Conservation (phyloP, 768 basidiomycete genomes). For the Trametopsis cervina region DNA sequence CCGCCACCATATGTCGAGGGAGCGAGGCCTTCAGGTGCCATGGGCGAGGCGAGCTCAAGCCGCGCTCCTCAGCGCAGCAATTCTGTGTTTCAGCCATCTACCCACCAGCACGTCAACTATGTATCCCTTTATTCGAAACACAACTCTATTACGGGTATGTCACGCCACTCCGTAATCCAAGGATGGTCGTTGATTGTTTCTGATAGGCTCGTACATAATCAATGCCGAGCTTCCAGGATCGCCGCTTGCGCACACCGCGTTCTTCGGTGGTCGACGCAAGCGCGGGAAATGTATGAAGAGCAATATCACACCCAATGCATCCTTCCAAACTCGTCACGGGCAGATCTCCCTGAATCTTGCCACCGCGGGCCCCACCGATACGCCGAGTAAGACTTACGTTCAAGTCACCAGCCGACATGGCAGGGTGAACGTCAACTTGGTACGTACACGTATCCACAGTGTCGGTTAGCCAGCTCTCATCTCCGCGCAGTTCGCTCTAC, state of each 20-base stretch:
- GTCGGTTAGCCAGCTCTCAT: not conserved
- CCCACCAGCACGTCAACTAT: slow-evolving; percentile 20
- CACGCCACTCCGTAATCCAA: too few species aligned
- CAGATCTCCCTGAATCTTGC: slow-evolving; percentile 19
- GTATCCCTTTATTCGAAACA: slow-evolving; percentile 20
- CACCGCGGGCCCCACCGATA: slow-evolving; percentile 9
- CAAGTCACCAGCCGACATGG: slow-evolving; percentile 16
- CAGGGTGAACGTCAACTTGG: slow-evolving; percentile 17
- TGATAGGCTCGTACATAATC: slow-evolving; percentile 9
- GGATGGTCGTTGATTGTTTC: not conserved
- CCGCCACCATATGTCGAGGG: slow-evolving; percentile 13
- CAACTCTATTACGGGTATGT: slow-evolving; percentile 18
- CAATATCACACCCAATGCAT: slow-evolving; percentile 16
- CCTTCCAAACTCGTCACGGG: slow-evolving; percentile 20
- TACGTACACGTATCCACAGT: slow-evolving; percentile 6
- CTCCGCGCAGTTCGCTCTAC: slow-evolving; percentile 8
- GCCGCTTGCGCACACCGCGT: not conserved
- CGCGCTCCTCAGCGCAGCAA: not conserved
- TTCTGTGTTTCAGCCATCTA: slow-evolving; percentile 16
- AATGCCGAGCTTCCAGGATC: slow-evolving; percentile 11
- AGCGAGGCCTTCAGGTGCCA: not conserved
- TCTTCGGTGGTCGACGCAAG: not conserved
- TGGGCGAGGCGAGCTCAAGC: not conserved
- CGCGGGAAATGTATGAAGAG: slow-evolving; percentile 5
- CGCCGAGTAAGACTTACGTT: slow-evolving; percentile 9